These are phyloP conservation scores for Didymosphaeria variabile DNA, from an alignment of 2,329 filamentous ascomycete genomes.

Conservation along the genomic window DNA sequence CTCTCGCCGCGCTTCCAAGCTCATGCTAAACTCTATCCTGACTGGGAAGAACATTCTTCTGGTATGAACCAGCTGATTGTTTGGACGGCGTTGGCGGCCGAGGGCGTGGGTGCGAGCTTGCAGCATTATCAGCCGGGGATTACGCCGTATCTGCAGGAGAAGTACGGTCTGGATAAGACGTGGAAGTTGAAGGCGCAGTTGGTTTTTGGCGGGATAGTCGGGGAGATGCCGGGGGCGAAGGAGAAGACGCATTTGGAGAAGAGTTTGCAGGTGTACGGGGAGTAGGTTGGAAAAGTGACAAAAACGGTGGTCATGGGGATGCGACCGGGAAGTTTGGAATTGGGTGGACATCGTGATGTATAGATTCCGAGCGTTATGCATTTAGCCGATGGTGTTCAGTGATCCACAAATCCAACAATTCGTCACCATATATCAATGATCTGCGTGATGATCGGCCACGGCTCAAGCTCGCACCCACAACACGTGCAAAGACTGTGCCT, in stretches of 20 bases:
- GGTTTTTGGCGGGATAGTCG: slow-evolving; percentile 44
- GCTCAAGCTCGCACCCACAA: slow-evolving; percentile 17
- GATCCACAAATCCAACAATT: not conserved
- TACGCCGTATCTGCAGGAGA: slow-evolving; percentile 32
- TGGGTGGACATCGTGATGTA: not conserved
- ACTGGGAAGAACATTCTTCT: slow-evolving; percentile 34
- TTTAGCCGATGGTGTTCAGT: not conserved
- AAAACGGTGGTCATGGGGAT: not conserved
- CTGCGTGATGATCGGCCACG: slow-evolving; percentile 20
- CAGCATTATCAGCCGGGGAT: slow-evolving; percentile 42
- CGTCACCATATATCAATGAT: slow-evolving; percentile 26
- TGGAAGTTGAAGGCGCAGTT: slow-evolving; percentile 38
- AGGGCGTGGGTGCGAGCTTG: slow-evolving; percentile 36
- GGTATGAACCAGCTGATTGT: slow-evolving; percentile 38
- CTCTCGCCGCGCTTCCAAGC: slow-evolving; percentile 27
- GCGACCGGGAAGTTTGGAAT: not conserved
- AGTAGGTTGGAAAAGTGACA: not conserved
- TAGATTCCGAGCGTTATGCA: not conserved
- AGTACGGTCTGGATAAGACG: slow-evolving; percentile 31
- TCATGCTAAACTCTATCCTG: slow-evolving; percentile 27
- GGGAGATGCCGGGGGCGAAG: slow-evolving; percentile 35
- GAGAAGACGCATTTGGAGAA: slow-evolving; percentile 39
- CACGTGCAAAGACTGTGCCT: slow-evolving; percentile 15
- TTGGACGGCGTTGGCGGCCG: slow-evolving; percentile 39
- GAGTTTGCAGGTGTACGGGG: slow-evolving; percentile 39